Conservation (phyloP, 345 rosid genomes). For the rapeseed (Brassica napus) region Da-Ae NC_063446.1:37176501-37177000, state of each 20-base stretch:
- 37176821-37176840: conserved; percentile 75
- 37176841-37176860: conserved; percentile 76
- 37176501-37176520: conserved; percentile 60
- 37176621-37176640: conserved; percentile 91
- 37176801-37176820: conserved; percentile 88
- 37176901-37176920: conserved; percentile 32
- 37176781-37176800: conserved; percentile 42
- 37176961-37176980: neutral
- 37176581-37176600: conserved; percentile 35
- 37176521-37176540: conserved; percentile 59
- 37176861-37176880: conserved; percentile 61
- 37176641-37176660: conserved; percentile 90
- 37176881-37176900: conserved; percentile 73
- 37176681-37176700: conserved; percentile 73
- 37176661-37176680: conserved; percentile 89
- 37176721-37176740: neutral
- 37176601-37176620: conserved; percentile 62
- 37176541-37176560: conserved; percentile 40
- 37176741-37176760: neutral
- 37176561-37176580: conserved; percentile 43
- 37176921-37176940: neutral
- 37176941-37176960: neutral
- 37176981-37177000: neutral
- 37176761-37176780: neutral
- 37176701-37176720: conserved; percentile 35